Evolutionary conservation across 2,329 filamentous ascomycete genomes (phyloP).

Genomic region (Aspergillus awamori): DNA sequence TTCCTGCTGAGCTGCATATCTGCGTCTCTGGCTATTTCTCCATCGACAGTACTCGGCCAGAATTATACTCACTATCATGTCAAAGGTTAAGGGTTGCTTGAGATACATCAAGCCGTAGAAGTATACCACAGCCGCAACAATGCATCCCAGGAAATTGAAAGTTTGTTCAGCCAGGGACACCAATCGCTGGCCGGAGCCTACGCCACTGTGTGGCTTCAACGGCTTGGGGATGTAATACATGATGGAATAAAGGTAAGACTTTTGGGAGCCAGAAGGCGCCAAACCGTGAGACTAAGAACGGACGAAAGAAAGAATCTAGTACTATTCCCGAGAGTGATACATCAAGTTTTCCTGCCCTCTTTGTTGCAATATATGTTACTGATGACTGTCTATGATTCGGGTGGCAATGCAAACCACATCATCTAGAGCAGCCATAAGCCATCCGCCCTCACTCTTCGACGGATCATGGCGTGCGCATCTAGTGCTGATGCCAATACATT

Average conservation of each 20-base stretch:
- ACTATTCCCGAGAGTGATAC: too few relatives aligned
- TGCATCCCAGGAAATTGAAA: constrained; percentile 32
- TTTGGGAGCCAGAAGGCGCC: too few relatives aligned
- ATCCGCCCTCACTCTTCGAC: not conserved
- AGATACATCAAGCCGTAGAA: constrained; percentile 26
- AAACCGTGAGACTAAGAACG: too few relatives aligned
- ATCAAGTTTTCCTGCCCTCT: too few relatives aligned
- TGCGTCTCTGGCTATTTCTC: constrained; percentile 27
- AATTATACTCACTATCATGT: constrained; percentile 32
- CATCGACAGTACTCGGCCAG: constrained; percentile 32
- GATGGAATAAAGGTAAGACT: too few relatives aligned
- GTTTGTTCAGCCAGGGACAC: constrained; percentile 27
- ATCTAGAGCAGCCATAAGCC: not conserved
- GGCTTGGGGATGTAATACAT: not conserved
- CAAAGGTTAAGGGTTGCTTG: constrained; percentile 29
- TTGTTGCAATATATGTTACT: too few relatives aligned
- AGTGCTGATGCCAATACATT: not conserved
- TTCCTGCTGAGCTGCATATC: constrained; percentile 20
- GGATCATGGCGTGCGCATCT: not conserved
- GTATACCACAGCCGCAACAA: constrained; percentile 27
- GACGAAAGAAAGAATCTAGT: too few relatives aligned
- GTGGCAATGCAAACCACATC: not conserved
- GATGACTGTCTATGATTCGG: too few relatives aligned
- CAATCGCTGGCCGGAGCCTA: not conserved
- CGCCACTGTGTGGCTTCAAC: not conserved